Conservation (phyloP, 148 eudicot species). For the Dianthus caryophyllus region DNA sequence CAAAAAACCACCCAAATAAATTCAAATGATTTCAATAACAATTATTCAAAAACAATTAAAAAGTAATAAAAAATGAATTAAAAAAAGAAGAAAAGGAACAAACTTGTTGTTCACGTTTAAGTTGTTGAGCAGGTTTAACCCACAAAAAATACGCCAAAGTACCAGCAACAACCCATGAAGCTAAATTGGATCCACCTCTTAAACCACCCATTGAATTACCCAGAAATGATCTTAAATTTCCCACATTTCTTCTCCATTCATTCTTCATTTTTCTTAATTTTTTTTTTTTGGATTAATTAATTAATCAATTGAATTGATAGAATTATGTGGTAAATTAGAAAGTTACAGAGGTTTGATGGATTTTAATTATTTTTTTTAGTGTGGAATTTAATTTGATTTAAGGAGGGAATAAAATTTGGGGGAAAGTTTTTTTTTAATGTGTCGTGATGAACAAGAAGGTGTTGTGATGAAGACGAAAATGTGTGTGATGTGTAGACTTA, state of each 20-base stretch:
- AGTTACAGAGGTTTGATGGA: too few relatives aligned
- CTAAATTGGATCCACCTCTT: slow-evolving; percentile 54
- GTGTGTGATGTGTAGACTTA: background rate
- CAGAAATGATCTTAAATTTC: slow-evolving; percentile 50
- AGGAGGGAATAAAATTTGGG: too few relatives aligned
- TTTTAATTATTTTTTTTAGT: too few relatives aligned
- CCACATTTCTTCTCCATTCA: slow-evolving; percentile 37
- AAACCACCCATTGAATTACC: slow-evolving; percentile 75
- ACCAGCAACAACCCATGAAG: slow-evolving; percentile 85
- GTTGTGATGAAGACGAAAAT: too few relatives aligned
- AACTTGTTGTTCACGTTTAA: slow-evolving; percentile 50
- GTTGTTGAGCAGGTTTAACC: slow-evolving; percentile 77
- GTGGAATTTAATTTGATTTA: too few relatives aligned
- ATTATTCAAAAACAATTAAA: too few relatives aligned
- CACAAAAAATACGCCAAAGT: slow-evolving; percentile 72
- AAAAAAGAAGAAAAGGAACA: background rate
- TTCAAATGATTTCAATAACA: too few relatives aligned
- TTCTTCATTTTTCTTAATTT: slow-evolving; percentile 32
- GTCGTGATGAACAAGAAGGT: background rate
- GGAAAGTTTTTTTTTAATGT: too few relatives aligned
- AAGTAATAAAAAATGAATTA: background rate
- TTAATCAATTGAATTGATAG: too few relatives aligned
- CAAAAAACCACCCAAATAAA: too few relatives aligned
- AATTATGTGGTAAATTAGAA: too few relatives aligned
- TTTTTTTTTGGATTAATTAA: background rate